Evolutionary conservation across 2,329 filamentous ascomycete species (phyloP).

Genomic region (Xylaria sp.): DNA sequence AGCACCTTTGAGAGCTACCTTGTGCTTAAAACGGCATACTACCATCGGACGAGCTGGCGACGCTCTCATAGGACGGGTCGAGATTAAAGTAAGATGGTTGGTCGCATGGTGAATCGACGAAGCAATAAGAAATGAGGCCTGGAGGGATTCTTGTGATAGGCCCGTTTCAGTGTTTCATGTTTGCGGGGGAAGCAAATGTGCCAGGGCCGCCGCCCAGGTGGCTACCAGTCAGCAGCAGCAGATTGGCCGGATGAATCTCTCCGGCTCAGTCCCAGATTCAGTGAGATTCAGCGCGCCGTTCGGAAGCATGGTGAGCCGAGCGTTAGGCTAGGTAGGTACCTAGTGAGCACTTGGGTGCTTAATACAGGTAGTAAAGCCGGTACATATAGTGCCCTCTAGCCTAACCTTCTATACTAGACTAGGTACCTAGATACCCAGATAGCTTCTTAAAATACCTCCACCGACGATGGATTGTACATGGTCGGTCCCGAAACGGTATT

Average conservation of each 20-base stretch:
- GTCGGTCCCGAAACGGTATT: too few species aligned
- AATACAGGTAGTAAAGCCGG: too few species aligned
- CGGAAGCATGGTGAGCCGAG: conserved; percentile 16
- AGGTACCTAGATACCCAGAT: too few species aligned
- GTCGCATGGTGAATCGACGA: neutral
- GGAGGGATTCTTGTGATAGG: conserved; percentile 19
- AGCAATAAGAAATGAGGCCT: conserved; percentile 6
- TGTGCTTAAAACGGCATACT: neutral
- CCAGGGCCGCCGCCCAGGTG: neutral
- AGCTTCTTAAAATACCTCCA: too few species aligned
- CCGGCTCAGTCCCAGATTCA: conserved; percentile 21
- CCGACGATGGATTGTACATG: too few species aligned
- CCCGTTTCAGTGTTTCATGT: conserved; percentile 35
- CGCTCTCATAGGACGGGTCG: conserved; percentile 9
- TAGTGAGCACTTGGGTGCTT: too few species aligned
- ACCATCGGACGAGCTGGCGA: neutral
- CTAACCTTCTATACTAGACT: too few species aligned
- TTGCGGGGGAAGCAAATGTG: conserved; percentile 20
- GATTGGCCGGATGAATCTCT: conserved; percentile 31
- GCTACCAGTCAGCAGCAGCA: neutral
- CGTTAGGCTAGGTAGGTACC: neutral
- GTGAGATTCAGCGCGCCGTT: neutral
- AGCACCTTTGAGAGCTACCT: neutral
- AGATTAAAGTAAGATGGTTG: conserved; percentile 24
- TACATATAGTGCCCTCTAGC: too few species aligned